These are phyloP conservation scores for Teunomyces kruisii DNA, from an alignment of 805 yeast genomes.

Conservation along the genomic window DNA sequence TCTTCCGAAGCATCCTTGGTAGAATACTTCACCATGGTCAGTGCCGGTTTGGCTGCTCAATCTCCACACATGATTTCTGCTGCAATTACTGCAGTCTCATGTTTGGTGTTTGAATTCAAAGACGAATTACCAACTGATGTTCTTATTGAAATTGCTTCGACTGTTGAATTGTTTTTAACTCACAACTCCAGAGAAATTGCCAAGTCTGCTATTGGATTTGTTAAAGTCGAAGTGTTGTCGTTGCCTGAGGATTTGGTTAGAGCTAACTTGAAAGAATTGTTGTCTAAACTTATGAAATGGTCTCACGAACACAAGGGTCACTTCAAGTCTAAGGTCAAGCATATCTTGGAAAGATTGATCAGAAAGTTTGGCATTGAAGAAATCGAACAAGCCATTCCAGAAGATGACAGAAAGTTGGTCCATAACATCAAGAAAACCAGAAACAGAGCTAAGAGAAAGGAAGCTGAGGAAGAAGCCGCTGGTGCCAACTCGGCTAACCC, in stretches of 20 bases:
- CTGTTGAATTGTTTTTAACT: constrained; percentile 86
- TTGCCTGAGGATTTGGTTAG: constrained; percentile 76
- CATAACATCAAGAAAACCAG: constrained; percentile 82
- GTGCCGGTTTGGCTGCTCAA: constrained; percentile 95
- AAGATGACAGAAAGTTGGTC: constrained; percentile 79
- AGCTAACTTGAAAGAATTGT: constrained; percentile 61
- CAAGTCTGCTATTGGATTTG: constrained; percentile 90
- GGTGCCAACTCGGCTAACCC: constrained; percentile 15
- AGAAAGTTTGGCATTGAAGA: constrained; percentile 88
- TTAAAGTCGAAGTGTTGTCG: constrained; percentile 81
- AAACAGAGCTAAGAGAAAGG: constrained; percentile 80
- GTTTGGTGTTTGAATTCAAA: constrained; percentile 84
- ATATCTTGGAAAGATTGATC: constrained; percentile 85
- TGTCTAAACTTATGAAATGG: constrained; percentile 81
- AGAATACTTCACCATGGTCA: constrained; percentile 87
- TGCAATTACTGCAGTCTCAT: constrained; percentile 80
- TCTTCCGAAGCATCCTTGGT: constrained; percentile 65
- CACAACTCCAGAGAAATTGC: constrained; percentile 92
- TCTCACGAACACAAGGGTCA: constrained; percentile 95
- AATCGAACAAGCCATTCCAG: constrained; percentile 85
- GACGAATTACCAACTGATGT: constrained; percentile 58
- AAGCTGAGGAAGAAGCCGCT: constrained; percentile 38
- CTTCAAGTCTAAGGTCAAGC: constrained; percentile 90
- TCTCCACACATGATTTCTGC: constrained; percentile 97
- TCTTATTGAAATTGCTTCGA: constrained; percentile 73